These are phyloP conservation scores for Cymbidium sinense DNA, from an alignment of 106 monocot genomes.

Conservation along the genomic window DNA sequence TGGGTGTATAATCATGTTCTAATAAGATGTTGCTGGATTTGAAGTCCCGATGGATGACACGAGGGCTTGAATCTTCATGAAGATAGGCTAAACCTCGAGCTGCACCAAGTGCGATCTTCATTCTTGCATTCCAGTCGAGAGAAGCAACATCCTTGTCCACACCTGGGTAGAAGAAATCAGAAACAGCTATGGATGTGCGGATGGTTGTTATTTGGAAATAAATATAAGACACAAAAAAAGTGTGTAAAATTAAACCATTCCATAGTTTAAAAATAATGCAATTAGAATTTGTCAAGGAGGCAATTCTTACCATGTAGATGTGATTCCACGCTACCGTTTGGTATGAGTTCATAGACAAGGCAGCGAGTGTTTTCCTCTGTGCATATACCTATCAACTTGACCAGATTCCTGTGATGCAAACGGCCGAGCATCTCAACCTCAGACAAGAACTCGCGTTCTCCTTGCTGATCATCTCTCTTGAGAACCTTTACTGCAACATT, in stretches of 20 bases:
- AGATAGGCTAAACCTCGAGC: slow-evolving; percentile 90
- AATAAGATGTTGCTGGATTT: slow-evolving; percentile 96
- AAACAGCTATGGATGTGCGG: no score
- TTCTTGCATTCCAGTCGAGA: slow-evolving; percentile 73
- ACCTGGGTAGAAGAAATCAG: slow-evolving; percentile 22
- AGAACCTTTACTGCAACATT: slow-evolving; percentile 80
- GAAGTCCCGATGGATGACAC: slow-evolving; percentile 93
- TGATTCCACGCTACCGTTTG: slow-evolving; percentile 95
- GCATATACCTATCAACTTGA: slow-evolving; percentile 88
- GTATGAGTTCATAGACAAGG: slow-evolving; percentile 84
- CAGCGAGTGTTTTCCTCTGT: slow-evolving; percentile 62
- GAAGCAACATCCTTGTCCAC: slow-evolving; percentile 50
- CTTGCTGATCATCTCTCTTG: slow-evolving; percentile 84
- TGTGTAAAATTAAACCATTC: no score
- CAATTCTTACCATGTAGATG: slow-evolving; percentile 81
- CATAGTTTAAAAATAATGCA: background rate
- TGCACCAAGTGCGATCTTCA: slow-evolving; percentile 91
- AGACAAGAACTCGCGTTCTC: slow-evolving; percentile 81
- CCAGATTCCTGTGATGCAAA: slow-evolving; percentile 92
- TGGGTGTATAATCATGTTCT: slow-evolving; percentile 76
- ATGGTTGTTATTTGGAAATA: no score
- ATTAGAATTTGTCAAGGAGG: background rate
- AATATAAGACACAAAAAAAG: no score
- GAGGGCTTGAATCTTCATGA: slow-evolving; percentile 93
- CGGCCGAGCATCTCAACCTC: slow-evolving; percentile 97